phyloP scores from a whole-genome alignment of 1,284 basidiomycete genomes.

The Ceratobasidium sp. region DNA sequence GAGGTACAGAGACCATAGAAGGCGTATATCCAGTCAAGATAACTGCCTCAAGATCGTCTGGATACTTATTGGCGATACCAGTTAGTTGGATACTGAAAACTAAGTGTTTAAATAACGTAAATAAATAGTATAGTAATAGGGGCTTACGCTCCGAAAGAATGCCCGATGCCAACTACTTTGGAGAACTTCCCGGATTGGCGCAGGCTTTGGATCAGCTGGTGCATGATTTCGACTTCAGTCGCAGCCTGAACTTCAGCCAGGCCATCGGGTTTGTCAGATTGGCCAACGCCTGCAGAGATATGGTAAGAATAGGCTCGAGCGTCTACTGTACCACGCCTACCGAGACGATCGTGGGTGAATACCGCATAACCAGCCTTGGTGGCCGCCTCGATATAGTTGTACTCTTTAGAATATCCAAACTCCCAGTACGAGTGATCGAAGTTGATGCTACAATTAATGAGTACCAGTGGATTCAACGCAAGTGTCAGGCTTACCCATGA shows the following conservation, averaged over 20 bases:
- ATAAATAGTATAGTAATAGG: not conserved
- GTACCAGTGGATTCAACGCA: not conserved
- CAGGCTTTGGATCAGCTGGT: conserved; percentile 53
- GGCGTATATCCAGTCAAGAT: conserved; percentile 57
- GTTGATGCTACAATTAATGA: conserved; percentile 49
- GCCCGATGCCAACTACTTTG: conserved; percentile 55
- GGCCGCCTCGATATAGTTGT: conserved; percentile 55
- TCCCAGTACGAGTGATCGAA: conserved; percentile 56
- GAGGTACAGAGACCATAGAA: conserved; percentile 50
- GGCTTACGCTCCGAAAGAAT: conserved; percentile 56
- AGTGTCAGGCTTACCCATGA: conserved; percentile 50
- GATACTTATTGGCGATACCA: conserved; percentile 52
- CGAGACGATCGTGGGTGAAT: conserved; percentile 58
- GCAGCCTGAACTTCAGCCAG: conserved; percentile 55
- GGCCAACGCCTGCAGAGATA: conserved; percentile 52
- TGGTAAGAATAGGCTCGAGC: not conserved
- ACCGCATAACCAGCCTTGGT: conserved; percentile 54
- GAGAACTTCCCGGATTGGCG: conserved; percentile 50
- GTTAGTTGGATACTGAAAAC: conserved; percentile 52
- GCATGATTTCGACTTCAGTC: conserved; percentile 58
- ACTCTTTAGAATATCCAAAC: conserved; percentile 53
- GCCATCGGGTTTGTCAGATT: conserved; percentile 55
- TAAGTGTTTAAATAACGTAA: conserved; percentile 8
- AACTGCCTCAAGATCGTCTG: conserved; percentile 54
- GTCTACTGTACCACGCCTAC: conserved; percentile 48